A percentile compares a stretch with the other conserved stretches of the same genome.
phyloP scores from a whole-genome alignment of 257 asterid genomes.

The Capsicum chinense region DNA sequence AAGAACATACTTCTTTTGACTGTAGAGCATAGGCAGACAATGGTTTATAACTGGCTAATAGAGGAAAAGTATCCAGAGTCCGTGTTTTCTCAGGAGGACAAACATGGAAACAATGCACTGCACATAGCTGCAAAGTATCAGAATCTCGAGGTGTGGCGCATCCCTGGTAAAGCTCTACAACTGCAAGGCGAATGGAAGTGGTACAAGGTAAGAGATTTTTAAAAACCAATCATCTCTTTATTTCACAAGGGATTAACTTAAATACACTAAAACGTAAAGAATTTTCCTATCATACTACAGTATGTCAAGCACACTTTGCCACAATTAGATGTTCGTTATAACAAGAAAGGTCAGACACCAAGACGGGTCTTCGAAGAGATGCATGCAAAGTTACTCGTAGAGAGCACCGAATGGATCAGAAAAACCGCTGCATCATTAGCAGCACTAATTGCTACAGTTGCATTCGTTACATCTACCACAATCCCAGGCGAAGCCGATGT shows the following conservation, averaged over 20 bases:
- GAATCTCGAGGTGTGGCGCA: constrained; percentile 48
- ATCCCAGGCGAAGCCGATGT: constrained; percentile 60
- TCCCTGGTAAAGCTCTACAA: constrained; percentile 66
- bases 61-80: constrained; percentile 36
- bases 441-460: constrained; percentile 65
- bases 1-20: constrained; percentile 60
- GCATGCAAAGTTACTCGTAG: constrained; percentile 39
- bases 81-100: constrained; percentile 51
- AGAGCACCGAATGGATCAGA: constrained; percentile 52
- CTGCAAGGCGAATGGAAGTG: constrained; percentile 66
- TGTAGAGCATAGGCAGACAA: constrained; percentile 53
- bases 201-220: constrained; percentile 50
- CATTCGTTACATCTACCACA: constrained; percentile 58
- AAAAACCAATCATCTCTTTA: neutral
- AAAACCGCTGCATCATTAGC: constrained; percentile 70
- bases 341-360: constrained; percentile 48
- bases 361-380: constrained; percentile 41
- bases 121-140: constrained; percentile 56
- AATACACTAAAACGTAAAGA: neutral
- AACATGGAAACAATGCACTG: constrained; percentile 48
- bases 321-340: constrained; percentile 36
- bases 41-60: constrained; percentile 38
- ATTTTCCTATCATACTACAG: constrained; percentile 40
- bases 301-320: constrained; percentile 53
- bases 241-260: neutral